These are phyloP conservation scores for Lasiosphaeria hispida DNA, from an alignment of 495 filamentous ascomycete species.

Conservation along the genomic window DNA sequence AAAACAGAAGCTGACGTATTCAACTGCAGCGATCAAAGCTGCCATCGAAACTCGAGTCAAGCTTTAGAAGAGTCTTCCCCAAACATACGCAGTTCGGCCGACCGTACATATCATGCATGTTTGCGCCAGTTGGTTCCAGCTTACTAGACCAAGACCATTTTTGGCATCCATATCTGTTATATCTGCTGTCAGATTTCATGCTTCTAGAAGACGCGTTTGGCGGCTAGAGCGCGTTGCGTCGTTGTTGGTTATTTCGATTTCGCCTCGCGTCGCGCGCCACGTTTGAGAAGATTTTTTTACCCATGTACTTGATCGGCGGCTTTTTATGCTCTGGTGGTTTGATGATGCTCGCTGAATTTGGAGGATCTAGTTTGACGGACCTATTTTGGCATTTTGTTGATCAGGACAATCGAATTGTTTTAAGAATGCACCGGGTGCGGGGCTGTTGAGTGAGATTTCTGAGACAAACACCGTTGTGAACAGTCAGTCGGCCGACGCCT, in stretches of 20 bases:
- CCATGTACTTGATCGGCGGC: neutral
- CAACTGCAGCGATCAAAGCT: constrained; percentile 47
- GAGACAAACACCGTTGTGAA: too few species aligned
- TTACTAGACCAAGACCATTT: constrained; percentile 1
- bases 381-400: neutral
- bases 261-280: neutral
- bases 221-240: neutral
- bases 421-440: too few species aligned
- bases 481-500: too few species aligned
- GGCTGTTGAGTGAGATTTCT: too few species aligned
- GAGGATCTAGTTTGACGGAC: neutral
- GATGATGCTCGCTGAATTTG: neutral
- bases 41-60: constrained; percentile 47
- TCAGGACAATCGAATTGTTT: neutral
- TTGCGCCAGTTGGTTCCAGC: neutral
- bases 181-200: neutral
- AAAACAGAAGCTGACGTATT: constrained; percentile 1
- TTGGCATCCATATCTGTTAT: constrained; percentile 5
- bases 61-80: constrained; percentile 15
- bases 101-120: constrained; percentile 4
- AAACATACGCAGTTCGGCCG: neutral
- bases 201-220: neutral
- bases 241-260: neutral
- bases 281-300: neutral
- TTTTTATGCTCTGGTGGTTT: neutral